Evolutionary conservation across 2,329 filamentous ascomycete genomes (phyloP), one percentile per base, ranked within the genome.

Genomic region (Calonectria naviculata): DNA sequence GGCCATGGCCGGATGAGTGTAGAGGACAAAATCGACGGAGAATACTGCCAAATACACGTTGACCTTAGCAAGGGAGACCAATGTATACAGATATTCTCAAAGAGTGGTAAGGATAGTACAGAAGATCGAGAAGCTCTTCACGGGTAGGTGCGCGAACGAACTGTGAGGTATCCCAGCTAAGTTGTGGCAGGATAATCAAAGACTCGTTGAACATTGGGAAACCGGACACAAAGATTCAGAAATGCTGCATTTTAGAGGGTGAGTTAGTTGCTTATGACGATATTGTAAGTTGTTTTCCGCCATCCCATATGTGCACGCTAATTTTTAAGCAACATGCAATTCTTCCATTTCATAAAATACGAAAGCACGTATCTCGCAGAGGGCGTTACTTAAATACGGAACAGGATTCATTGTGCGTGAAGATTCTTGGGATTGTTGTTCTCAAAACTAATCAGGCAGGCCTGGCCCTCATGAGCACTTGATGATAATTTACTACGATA

Each of bases 21-120:
- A 28, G 94, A 97, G 81, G 87, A 92, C 63, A 97, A 97, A 80
- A 90, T 97, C 72, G 95, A 97, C 77, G 95, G 94, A 15, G 95
- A 98, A 81, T 98, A 97, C 75, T 97, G 94, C 76, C 95, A 98
- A 80, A 91, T 98, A 34, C 95, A 98, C 77, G 85, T 98, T 44
- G 91, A 97, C 78, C 84, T 94, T 8, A 84, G 85, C 10, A 90
- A 89, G 61, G 84, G 84, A 19, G 79, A 69, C 1, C 79, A 87
- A 1, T 89, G 87, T 58, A 90, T 97, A 31, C 92, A 93, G 73
- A 96, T 98, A 34, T 98, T 97, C 80, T 97, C 95, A 12, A 98
- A 98, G 80, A 97, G 94, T 77, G 94, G 95, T 69, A 97, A 97
- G 80, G 94, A 98, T 75, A 96, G 95, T 52, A 98, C 95, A 0